Evolutionary conservation across 768 basidiomycete genomes (phyloP).

Genomic region (Punctularia strigosozonata): DNA sequence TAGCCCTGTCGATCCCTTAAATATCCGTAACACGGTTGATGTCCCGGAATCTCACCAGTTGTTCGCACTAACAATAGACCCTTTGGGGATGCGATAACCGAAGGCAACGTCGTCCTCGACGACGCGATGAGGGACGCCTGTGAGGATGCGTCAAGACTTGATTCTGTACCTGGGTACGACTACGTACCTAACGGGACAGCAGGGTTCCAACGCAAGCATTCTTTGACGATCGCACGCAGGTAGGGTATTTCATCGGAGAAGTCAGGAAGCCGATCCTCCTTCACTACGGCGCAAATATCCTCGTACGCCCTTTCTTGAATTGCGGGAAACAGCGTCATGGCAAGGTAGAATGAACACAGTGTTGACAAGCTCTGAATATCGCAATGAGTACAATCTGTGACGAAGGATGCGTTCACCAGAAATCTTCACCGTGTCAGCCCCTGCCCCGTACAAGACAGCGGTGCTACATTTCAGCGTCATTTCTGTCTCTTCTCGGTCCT

Average conservation of each 20-base stretch:
- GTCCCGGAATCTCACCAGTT: neutral
- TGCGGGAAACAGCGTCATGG: conserved; percentile 12
- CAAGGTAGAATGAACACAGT: conserved; percentile 8
- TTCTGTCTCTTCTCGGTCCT: neutral
- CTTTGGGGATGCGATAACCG: neutral
- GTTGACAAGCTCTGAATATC: neutral
- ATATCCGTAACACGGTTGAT: neutral
- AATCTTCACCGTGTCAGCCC: neutral
- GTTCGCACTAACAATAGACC: neutral
- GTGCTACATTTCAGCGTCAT: neutral
- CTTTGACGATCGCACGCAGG: conserved; percentile 12
- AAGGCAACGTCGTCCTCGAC: neutral
- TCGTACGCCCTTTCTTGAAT: conserved; percentile 12
- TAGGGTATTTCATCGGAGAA: conserved; percentile 12
- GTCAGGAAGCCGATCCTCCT: conserved; percentile 8
- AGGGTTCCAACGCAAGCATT: conserved; percentile 21
- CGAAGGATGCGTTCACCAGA: neutral
- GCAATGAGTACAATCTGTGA: neutral
- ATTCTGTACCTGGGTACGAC: neutral
- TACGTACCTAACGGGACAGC: conserved; percentile 16
- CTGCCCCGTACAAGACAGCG: neutral
- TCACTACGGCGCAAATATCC: conserved; percentile 14
- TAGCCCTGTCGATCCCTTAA: neutral
- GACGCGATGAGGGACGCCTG: neutral
- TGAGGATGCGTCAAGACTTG: too few species aligned